phyloP scores from a whole-genome alignment of 2,329 filamentous ascomycete genomes.

The Sclerotiophoma versabilis region DNA sequence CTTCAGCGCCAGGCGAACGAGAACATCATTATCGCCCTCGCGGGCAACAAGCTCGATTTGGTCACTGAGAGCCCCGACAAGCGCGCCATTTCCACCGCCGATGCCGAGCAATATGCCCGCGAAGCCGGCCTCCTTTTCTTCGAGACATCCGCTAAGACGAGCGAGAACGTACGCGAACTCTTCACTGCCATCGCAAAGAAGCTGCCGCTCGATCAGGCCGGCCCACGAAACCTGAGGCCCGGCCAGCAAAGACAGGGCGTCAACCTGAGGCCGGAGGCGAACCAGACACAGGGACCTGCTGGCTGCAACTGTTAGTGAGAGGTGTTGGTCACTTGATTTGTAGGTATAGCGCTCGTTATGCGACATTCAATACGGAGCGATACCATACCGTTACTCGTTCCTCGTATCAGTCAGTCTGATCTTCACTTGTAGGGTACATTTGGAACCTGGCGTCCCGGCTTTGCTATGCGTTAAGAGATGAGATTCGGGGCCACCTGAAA shows the following conservation, averaged over 20 bases:
- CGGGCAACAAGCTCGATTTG: constrained; percentile 92
- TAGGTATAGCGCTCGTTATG: constrained; percentile 16
- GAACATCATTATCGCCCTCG: constrained; percentile 98
- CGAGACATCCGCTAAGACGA: constrained; percentile 97
- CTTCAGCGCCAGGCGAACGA: constrained; percentile 98
- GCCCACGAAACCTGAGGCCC: constrained; percentile 81
- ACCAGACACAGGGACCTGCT: constrained; percentile 63
- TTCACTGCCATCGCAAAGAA: constrained; percentile 99
- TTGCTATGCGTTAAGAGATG: constrained; percentile 33
- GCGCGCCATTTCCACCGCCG: constrained; percentile 85
- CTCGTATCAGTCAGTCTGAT: constrained; percentile 19
- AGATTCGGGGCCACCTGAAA: constrained; percentile 41
- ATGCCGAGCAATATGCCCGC: constrained; percentile 92
- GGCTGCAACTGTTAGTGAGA: constrained; percentile 68
- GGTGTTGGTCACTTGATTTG: constrained; percentile 10
- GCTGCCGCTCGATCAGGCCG: constrained; percentile 92
- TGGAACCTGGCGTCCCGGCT: constrained; percentile 38
- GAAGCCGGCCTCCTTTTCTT: constrained; percentile 97
- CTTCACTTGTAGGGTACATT: constrained; percentile 30
- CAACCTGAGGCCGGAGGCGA: constrained; percentile 69
- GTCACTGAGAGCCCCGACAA: constrained; percentile 95
- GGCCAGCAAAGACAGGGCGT: constrained; percentile 67
- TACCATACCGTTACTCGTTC: constrained; percentile 9
- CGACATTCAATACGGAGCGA: constrained; percentile 9
- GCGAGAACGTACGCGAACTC: constrained; percentile 92